Evolutionary conservation across 1,284 basidiomycete species (phyloP).

Genomic region (Afroboletus lepidellus): DNA sequence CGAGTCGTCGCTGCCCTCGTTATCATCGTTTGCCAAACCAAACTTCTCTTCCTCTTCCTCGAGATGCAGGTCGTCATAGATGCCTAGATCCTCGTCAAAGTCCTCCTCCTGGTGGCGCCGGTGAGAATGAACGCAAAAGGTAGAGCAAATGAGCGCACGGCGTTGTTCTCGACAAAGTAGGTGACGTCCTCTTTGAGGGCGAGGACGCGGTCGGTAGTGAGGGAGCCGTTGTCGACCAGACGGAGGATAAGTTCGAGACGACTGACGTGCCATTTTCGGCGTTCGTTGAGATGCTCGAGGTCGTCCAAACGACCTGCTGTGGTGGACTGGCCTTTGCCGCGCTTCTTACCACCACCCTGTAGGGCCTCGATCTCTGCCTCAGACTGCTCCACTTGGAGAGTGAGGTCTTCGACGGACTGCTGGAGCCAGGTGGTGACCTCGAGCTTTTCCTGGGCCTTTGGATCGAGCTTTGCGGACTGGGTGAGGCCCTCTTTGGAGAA

Average conservation of each 20-base stretch:
- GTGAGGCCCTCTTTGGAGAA: slow-evolving; percentile 99
- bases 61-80: slow-evolving; percentile 97
- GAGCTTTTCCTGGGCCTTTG: slow-evolving; percentile 94
- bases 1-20: slow-evolving; percentile 68
- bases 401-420: slow-evolving; percentile 86
- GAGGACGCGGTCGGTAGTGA: slow-evolving; percentile 80
- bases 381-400: slow-evolving; percentile 89
- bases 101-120: slow-evolving; percentile 77
- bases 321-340: slow-evolving; percentile 64
- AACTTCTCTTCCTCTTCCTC: slow-evolving; percentile 97
- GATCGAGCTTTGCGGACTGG: slow-evolving; percentile 92
- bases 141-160: slow-evolving; percentile 55
- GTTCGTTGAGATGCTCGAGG: slow-evolving; percentile 89
- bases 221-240: slow-evolving; percentile 90
- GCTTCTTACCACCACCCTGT: slow-evolving; percentile 81
- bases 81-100: slow-evolving; percentile 96
- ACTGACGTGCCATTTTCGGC: slow-evolving; percentile 93
- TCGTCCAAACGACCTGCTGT: slow-evolving; percentile 75
- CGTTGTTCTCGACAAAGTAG: slow-evolving; percentile 97
- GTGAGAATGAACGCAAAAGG: slow-evolving; percentile 20
- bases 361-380: slow-evolving; percentile 96
- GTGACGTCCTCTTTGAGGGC: slow-evolving; percentile 92
- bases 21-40: slow-evolving; percentile 74
- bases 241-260: slow-evolving; percentile 93
- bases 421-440: slow-evolving; percentile 89